These are phyloP conservation scores for Neurospora hispaniola DNA, from an alignment of 495 filamentous ascomycete species.

Conservation along the genomic window DNA sequence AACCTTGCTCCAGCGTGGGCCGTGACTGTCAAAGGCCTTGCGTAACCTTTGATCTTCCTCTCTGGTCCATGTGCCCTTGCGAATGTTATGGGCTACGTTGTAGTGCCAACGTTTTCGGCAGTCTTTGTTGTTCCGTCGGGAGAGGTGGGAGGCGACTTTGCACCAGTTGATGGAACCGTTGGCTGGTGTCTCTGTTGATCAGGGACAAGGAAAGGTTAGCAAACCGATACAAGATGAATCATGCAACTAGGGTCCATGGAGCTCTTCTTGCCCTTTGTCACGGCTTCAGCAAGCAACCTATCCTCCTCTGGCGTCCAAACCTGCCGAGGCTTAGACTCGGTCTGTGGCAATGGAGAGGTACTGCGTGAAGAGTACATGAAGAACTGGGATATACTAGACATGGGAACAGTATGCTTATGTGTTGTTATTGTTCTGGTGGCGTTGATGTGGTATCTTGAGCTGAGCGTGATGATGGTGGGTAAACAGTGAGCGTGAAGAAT, in stretches of 20 bases:
- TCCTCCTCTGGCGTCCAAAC: slow-evolving; percentile 23
- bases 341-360: background rate
- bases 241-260: background rate
- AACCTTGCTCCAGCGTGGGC: slow-evolving; percentile 26
- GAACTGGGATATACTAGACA: background rate
- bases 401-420: background rate
- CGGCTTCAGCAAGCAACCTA: slow-evolving; percentile 12
- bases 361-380: background rate
- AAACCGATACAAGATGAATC: background rate
- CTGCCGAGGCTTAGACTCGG: slow-evolving; percentile 10
- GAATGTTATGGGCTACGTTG: slow-evolving; percentile 26
- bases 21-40: slow-evolving; percentile 24
- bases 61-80: slow-evolving; percentile 29
- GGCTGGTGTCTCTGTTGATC: slow-evolving; percentile 12
- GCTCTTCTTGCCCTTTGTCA: slow-evolving; percentile 10
- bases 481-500: background rate
- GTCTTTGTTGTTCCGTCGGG: slow-evolving; percentile 32
- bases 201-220: background rate
- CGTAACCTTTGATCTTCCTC: slow-evolving; percentile 31
- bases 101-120: slow-evolving; percentile 33
- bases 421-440: background rate
- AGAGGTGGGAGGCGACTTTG: slow-evolving; percentile 26
- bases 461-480: background rate
- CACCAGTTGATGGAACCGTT: slow-evolving; percentile 30
- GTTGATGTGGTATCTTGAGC: background rate